These are phyloP conservation scores for Ceratobasidium sp. DNA, from an alignment of 1,284 basidiomycete species.

Conservation along the genomic window DNA sequence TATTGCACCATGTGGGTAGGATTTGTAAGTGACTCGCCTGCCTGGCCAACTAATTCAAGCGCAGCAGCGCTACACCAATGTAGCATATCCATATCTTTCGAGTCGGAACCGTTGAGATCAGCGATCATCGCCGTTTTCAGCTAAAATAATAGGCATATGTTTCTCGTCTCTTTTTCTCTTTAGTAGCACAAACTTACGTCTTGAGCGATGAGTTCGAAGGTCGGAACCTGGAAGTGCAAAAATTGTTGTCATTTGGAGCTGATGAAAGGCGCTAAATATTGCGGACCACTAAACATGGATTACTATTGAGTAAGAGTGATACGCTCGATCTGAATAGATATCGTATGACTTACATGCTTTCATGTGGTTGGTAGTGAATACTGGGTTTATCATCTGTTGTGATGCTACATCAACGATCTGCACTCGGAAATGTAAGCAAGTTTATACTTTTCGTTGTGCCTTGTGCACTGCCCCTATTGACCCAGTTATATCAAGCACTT, in stretches of 20 bases:
- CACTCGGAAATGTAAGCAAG: no score
- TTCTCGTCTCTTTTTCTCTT: no score
- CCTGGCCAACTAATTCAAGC: constrained; percentile 32
- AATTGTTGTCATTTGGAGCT: no score
- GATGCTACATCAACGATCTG: not conserved
- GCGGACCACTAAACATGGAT: not conserved
- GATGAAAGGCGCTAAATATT: not conserved
- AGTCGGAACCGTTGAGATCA: not conserved
- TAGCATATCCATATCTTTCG: constrained; percentile 12
- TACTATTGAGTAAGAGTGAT: not conserved
- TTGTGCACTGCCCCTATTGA: constrained; percentile 2
- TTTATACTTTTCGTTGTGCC: constrained; percentile 19
- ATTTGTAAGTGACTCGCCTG: constrained; percentile 2
- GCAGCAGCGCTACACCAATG: constrained; percentile 30
- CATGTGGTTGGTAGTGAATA: constrained; percentile 29
- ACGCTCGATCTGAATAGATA: not conserved
- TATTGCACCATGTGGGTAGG: not conserved
- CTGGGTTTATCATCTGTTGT: constrained; percentile 25
- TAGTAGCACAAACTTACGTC: not conserved
- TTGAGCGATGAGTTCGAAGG: not conserved
- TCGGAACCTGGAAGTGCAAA: not conserved
- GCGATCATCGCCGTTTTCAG: not conserved
- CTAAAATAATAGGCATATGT: not conserved
- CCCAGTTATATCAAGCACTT: not conserved
- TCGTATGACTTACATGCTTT: not conserved